A percentile compares a stretch with the other conserved stretches of the same genome.
Conservation (phyloP, 257 asterid species). For the Ligustrum vulgare region DNA sequence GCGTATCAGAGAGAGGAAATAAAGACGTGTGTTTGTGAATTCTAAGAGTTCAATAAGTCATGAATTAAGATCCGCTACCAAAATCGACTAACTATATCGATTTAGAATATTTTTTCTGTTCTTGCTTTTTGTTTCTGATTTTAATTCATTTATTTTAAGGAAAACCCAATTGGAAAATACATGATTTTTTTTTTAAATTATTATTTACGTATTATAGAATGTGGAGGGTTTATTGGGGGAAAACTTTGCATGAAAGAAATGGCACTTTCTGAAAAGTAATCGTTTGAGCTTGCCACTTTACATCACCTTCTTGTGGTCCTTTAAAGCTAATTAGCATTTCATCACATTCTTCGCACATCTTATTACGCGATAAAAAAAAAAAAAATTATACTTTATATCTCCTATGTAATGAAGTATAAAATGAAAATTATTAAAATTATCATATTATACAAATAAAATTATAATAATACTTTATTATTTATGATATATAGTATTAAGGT, state of each 20-base stretch:
- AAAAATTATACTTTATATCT: too few species aligned
- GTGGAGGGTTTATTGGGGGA: not conserved
- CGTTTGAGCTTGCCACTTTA: conserved; percentile 10
- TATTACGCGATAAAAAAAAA: too few species aligned
- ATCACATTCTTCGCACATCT: too few species aligned
- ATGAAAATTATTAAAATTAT: too few species aligned
- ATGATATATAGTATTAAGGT: too few species aligned
- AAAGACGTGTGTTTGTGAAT: too few species aligned
- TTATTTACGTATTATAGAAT: not conserved
- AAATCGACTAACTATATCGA: not conserved
- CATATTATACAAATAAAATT: too few species aligned
- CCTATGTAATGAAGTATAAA: too few species aligned
- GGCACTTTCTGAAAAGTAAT: conserved; percentile 27
- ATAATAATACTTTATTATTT: too few species aligned
- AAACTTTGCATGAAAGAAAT: conserved; percentile 30
- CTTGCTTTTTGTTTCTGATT: conserved; percentile 1
- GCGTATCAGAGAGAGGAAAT: too few species aligned
- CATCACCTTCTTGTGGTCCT: conserved; percentile 3
- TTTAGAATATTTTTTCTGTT: conserved; percentile 24
- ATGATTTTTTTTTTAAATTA: not conserved
- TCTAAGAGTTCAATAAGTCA: too few species aligned
- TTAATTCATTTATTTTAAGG: conserved; percentile 9
- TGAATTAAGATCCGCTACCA: not conserved
- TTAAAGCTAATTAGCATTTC: too few species aligned
- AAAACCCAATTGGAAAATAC: conserved; percentile 14